Base-by-base conservation (phyloP, 768 basidiomycete species). In the Paxillus ammoniavirescens region DNA sequence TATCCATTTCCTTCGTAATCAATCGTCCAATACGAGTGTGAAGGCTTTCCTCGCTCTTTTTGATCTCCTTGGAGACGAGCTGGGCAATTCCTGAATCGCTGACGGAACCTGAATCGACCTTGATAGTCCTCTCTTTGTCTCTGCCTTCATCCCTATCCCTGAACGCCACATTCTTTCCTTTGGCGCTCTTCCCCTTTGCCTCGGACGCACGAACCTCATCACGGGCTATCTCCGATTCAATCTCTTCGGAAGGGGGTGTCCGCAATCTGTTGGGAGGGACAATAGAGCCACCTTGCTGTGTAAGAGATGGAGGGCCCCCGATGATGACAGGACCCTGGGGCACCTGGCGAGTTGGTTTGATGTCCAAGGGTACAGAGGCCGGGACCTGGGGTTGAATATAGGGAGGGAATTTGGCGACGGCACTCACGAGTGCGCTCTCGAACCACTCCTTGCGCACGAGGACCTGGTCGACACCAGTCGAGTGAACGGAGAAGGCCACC, bases 401-500 rank as follows among this genome's bases (percentile, higher is more conserved):
- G 23, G 73, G 37, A 15, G 90, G 90, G 70, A 86, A 82, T 64
- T 89, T 91, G 58, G 82, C 76, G 9, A 72, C 68, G 6, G 84
- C 75, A 15, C 75, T 69, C 7, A 73, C 63, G 35, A 89, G 70
- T 0, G 89, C 90, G n/a, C 74, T 63, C 57, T 91, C 88, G 60
- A 82, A 91, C 88, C 89, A 91, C 64, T 93, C 91, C 68, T 83
- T 89, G 58, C 88, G 82, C 60, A 93, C 86, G 49, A 93, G 80
- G 28, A 93, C 83, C 64, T 93, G 91, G 64, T 93, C 91, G 13
- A 93, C 91, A 36, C 91, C 91, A n/a, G 81, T 82, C 15, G 88
- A 85, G 65, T 93, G 91, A n/a, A 93, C 90, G 2, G 88, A 89
- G 72, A 92, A 93, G 30, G 89, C 90, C 5, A 91, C 88, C 47